These are phyloP conservation scores for Phaseolus coccineus DNA, from an alignment of 331 rosid genomes.

Conservation along the genomic window DNA sequence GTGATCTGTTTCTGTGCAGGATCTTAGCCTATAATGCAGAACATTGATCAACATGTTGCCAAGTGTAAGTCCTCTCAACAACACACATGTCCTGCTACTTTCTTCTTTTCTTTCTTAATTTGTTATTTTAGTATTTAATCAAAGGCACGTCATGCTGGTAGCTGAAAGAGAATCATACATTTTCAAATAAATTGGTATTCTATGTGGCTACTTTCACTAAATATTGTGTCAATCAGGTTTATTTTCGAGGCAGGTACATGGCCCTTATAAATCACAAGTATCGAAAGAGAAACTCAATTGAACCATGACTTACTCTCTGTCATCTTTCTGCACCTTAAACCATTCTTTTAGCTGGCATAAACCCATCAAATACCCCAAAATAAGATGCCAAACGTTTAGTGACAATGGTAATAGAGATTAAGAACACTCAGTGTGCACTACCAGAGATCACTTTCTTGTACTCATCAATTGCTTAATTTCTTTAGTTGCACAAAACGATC, in stretches of 20 bases:
- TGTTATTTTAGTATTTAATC: slow-evolving; percentile 30
- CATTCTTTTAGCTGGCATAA: slow-evolving; percentile 37
- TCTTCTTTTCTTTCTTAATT: slow-evolving; percentile 17
- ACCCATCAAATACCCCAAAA: slow-evolving; percentile 42
- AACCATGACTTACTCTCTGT: slow-evolving; percentile 49
- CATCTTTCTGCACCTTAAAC: slow-evolving; percentile 46
- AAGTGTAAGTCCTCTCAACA: slow-evolving; percentile 11
- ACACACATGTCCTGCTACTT: slow-evolving; percentile 42
- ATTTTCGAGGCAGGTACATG: slow-evolving; percentile 10
- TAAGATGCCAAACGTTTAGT: slow-evolving; percentile 48
- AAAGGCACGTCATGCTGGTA: slow-evolving; percentile 15
- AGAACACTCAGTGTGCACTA: background rate
- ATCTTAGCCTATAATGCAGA: background rate
- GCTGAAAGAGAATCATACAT: slow-evolving; percentile 12
- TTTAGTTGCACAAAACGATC: background rate
- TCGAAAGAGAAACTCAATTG: background rate
- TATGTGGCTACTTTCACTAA: slow-evolving; percentile 17
- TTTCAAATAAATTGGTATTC: slow-evolving; percentile 35
- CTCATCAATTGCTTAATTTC: background rate
- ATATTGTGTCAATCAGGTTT: slow-evolving; percentile 8
- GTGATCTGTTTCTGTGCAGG: background rate
- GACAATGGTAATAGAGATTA: slow-evolving; percentile 51
- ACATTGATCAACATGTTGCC: slow-evolving; percentile 14
- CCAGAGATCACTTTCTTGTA: background rate
- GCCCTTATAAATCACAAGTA: slow-evolving; percentile 30